Percentiles rank a stretch among this genome's conserved stretches.
phyloP scores from a whole-genome alignment of 1,139 yeast species.

The Kurtzmaniella natalensis region DNA sequence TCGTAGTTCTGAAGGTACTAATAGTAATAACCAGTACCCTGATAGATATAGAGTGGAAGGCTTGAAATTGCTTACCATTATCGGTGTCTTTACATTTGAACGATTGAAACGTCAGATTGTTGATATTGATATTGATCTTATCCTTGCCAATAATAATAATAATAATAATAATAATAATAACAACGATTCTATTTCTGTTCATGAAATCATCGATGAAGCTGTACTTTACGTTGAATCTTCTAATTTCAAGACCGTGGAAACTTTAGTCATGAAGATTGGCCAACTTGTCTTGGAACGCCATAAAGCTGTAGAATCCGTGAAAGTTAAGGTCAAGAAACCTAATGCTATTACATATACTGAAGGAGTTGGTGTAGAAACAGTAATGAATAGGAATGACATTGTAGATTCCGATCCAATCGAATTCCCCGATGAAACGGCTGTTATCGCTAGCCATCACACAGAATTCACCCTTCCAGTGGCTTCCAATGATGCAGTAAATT shows the following conservation, averaged over 20 bases:
- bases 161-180: constrained; percentile 38
- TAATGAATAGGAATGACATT: constrained; percentile 40
- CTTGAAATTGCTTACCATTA: constrained; percentile 63
- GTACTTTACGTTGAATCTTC: constrained; percentile 64
- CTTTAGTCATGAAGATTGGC: constrained; percentile 72
- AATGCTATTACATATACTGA: constrained; percentile 83
- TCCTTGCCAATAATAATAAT: no score
- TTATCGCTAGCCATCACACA: constrained; percentile 2
- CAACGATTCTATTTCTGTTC: constrained; percentile 22
- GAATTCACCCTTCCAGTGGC: constrained; percentile 37
- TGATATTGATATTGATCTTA: constrained; percentile 44
- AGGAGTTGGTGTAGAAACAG: constrained; percentile 83
- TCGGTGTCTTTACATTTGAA: constrained; percentile 92
- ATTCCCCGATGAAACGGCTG: constrained; percentile 4
- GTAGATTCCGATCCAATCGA: constrained; percentile 21
- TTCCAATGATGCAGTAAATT: constrained; percentile 12
- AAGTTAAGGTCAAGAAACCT: constrained; percentile 73
- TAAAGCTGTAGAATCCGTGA: constrained; percentile 23
- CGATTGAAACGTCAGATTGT: constrained; percentile 75
- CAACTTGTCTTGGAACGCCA: constrained; percentile 49
- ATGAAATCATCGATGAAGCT: constrained; percentile 41
- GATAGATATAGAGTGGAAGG: constrained; percentile 49
- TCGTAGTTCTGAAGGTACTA: constrained; percentile 18
- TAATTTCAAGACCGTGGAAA: constrained; percentile 88
- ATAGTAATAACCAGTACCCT: constrained; percentile 7